These are phyloP conservation scores for Fraxinus sp. DNA, from an alignment of 305 asterid genomes.

Conservation along the genomic window DNA sequence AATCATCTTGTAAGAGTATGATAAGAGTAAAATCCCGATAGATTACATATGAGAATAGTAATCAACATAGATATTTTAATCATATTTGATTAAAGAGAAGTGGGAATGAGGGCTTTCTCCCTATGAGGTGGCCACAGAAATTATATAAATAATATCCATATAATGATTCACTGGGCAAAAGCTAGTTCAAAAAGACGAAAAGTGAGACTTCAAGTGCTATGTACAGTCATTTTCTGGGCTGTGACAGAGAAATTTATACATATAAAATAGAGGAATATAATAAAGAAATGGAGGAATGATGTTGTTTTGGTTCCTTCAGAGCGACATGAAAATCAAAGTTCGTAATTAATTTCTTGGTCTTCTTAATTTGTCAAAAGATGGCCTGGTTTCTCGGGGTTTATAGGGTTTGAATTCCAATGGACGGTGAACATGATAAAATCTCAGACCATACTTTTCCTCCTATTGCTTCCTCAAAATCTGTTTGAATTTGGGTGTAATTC, in stretches of 20 bases:
- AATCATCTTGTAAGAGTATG: background rate
- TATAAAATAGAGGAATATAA: background rate
- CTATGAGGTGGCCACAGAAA: background rate
- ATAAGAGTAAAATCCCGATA: no score
- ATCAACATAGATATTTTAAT: no score
- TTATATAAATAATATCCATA: background rate
- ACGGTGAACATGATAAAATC: background rate
- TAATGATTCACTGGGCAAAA: background rate
- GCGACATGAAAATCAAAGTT: background rate
- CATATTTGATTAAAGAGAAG: background rate
- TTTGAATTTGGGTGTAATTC: no score
- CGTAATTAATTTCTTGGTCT: background rate
- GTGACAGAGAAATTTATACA: background rate
- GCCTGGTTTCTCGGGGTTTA: constrained; percentile 25
- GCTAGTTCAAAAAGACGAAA: background rate
- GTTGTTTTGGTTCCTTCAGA: constrained; percentile 3
- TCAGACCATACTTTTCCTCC: background rate
- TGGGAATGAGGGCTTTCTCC: background rate
- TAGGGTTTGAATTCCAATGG: background rate
- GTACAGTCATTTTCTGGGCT: background rate
- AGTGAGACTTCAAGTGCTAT: background rate
- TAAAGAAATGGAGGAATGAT: background rate
- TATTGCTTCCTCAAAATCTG: background rate
- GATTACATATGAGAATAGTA: background rate
- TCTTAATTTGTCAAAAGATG: constrained; percentile 24